Percentiles rank a stretch among this genome's conserved stretches.
Evolutionary conservation across 257 asterid genomes (phyloP).

Genomic region (Salvia rosmarinus): DNA sequence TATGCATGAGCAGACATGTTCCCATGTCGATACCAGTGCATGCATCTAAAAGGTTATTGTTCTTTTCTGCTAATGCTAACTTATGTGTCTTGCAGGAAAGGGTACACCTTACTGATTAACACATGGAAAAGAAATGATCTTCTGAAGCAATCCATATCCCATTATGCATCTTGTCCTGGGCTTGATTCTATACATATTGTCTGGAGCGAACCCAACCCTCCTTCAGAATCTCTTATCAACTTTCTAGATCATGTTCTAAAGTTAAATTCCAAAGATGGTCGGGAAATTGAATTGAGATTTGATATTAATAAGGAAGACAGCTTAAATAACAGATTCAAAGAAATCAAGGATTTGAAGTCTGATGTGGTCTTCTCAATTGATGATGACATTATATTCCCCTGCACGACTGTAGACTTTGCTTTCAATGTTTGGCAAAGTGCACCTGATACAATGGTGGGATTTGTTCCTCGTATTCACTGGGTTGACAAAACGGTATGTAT

Average conservation of each 20-base stretch:
- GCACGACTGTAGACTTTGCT: conserved; percentile 69
- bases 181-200: conserved; percentile 72
- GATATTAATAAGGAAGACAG: conserved; percentile 79
- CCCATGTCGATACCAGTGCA: not conserved
- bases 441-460: conserved; percentile 85
- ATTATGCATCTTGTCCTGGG: conserved; percentile 70
- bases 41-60: not conserved
- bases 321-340: conserved; percentile 85
- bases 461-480: conserved; percentile 90
- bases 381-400: conserved; percentile 80
- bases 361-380: conserved; percentile 84
- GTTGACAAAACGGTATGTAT: conserved; percentile 59
- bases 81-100: conserved; percentile 54
- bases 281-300: conserved; percentile 59
- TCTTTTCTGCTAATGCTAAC: conserved; percentile 20
- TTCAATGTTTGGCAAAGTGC: conserved; percentile 81
- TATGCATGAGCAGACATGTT: not conserved
- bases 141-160: conserved; percentile 73
- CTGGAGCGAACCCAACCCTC: conserved; percentile 86
- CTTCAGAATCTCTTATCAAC: conserved; percentile 60
- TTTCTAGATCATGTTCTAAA: conserved; percentile 52
- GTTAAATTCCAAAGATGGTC: conserved; percentile 52
- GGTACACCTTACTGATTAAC: conserved; percentile 77
- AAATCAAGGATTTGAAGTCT: conserved; percentile 69
- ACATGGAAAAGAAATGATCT: conserved; percentile 94